Evolutionary conservation across 176 grass and related monocot genomes (phyloP).

Genomic region (Rhynchospora pubera): DNA sequence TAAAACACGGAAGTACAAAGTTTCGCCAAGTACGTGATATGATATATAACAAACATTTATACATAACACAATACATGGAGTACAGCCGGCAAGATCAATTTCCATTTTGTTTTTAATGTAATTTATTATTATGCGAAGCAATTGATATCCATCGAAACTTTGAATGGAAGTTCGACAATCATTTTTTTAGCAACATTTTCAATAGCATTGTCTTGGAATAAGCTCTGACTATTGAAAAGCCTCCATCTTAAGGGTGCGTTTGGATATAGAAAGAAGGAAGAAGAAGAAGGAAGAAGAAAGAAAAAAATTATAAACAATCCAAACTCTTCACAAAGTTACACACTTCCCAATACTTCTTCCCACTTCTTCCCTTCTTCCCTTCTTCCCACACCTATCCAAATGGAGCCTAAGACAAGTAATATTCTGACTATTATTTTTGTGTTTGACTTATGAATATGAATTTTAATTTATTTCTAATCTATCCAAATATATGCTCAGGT

Average conservation of each 20-base stretch:
- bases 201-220: neutral
- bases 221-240: neutral
- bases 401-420: neutral
- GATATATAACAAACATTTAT: neutral
- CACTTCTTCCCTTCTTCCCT: no score
- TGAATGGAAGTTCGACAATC: neutral
- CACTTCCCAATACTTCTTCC: no score
- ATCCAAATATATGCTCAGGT: no score
- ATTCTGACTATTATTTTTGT: no score
- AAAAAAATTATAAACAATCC: no score
- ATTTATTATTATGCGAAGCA: constrained; percentile 8
- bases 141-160: neutral
- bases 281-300: no score
- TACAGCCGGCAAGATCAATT: neutral
- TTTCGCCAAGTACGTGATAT: neutral
- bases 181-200: neutral
- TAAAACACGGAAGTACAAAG: no score
- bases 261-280: no score
- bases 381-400: no score
- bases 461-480: no score
- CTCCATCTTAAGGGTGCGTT: neutral
- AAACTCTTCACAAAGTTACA: no score
- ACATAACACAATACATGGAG: neutral
- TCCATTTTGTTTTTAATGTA: neutral
- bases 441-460: no score